These are phyloP conservation scores for Hypoxylon crocopeplum DNA, from an alignment of 495 filamentous ascomycete genomes.

Conservation along the genomic window DNA sequence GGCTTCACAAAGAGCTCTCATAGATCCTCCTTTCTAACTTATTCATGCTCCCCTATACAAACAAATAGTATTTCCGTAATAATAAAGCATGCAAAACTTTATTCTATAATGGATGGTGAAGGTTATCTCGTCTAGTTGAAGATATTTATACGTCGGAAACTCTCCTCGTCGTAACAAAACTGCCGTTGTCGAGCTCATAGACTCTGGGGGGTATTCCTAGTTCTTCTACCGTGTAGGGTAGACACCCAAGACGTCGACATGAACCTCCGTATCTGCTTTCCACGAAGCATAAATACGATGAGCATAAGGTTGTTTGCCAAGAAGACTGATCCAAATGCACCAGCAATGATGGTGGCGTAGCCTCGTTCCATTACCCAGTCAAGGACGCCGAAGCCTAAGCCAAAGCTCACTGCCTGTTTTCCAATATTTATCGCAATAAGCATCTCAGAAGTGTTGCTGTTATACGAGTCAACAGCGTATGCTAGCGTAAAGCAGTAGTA, in stretches of 20 bases:
- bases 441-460: constrained; percentile 64
- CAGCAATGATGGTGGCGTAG: constrained; percentile 42
- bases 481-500: constrained; percentile 48
- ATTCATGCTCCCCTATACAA: no score
- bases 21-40: no score
- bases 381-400: constrained; percentile 43
- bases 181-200: no score
- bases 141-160: no score
- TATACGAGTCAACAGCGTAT: constrained; percentile 68
- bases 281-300: constrained; percentile 47
- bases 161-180: no score
- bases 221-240: constrained; percentile 37
- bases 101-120: no score
- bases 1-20: no score
- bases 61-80: no score
- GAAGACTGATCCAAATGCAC: constrained; percentile 42
- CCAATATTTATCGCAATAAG: constrained; percentile 67
- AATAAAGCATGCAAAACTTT: no score
- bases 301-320: constrained; percentile 44
- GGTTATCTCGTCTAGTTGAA: no score
- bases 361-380: constrained; percentile 47
- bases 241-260: constrained; percentile 45
- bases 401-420: constrained; percentile 63
- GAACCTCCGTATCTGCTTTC: constrained; percentile 44
- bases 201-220: neutral